Base-by-base conservation (phyloP, 2,329 filamentous ascomycete genomes). In the Neophaeococcomyces aloes region DNA sequence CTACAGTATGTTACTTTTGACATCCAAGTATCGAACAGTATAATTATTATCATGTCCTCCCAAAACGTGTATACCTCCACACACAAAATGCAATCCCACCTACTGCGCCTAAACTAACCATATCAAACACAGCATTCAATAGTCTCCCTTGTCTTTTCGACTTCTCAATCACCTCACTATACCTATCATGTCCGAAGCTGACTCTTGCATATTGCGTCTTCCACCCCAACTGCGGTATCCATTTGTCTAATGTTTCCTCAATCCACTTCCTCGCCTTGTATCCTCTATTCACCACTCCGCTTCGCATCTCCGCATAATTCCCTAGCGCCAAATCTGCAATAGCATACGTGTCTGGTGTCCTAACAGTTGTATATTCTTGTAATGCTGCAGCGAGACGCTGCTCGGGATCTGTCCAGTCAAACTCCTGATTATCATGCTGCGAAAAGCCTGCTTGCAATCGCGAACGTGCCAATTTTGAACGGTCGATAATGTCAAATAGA, bases 271-370 rank as follows among this genome's bases (percentile, higher is more conserved):
- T 78, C 7, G 91, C 61, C 27, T 81, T 75, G 58, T 96, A 96
- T 0, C 81, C 58, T 0, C 76, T 79, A 1, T 80, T 86, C 30
- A 83, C 78, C 7, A 96, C 91, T 3, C 84, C 84, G 0, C 81
- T 76, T 7, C 88, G 78, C 91, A 98, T 98, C 65, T 98, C 91
- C 37, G 81, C 72, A 61, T 95, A 96, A 59, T 98, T 98, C 36
- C 85, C 75, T 25, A 93, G 72, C 0, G 91, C 91, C 3, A 98
- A 75, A 54, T 94, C 85, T 57, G 93, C 94, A 67, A 98, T 95
- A 0, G 87, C 80, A 54, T 89, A 78, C 0, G 87, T 83, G 56
- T 98, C 89, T 0, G 78, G 73, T 3, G 79, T 76, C 3, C 91
- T 81, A 41, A 83, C 68, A 1, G 69, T 64, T 0, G 85, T 85